phyloP scores from a whole-genome alignment of 2,329 filamentous ascomycete species.

The Ramularia collo-cygni region DNA sequence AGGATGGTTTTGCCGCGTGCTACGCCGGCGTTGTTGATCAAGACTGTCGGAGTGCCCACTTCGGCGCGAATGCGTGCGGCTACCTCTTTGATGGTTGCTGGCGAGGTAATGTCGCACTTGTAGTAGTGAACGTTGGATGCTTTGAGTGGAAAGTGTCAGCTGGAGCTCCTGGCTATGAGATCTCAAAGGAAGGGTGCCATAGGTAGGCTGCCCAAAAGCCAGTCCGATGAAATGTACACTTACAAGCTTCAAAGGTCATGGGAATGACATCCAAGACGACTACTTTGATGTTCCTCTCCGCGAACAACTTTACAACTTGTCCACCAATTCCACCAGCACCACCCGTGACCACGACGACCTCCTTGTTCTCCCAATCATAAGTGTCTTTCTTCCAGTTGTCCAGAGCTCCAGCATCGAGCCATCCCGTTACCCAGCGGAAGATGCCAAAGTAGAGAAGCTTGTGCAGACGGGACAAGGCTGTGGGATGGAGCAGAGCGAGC shows the following conservation, averaged over 20 bases:
- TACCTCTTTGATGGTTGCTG: conserved; percentile 38
- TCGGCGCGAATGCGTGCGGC: conserved; percentile 33
- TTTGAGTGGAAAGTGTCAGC: too few species aligned
- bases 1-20: conserved; percentile 42
- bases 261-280: conserved; percentile 65
- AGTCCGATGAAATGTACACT: background rate
- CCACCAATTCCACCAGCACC: conserved; percentile 68
- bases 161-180: too few species aligned
- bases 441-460: conserved; percentile 43
- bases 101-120: conserved; percentile 42
- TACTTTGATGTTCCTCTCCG: conserved; percentile 58
- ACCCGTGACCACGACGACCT: conserved; percentile 63
- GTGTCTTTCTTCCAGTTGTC: conserved; percentile 48
- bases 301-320: conserved; percentile 58
- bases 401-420: conserved; percentile 44
- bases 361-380: conserved; percentile 62
- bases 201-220: too few species aligned
- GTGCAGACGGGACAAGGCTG: conserved; percentile 47
- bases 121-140: conserved; percentile 13
- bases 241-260: conserved; percentile 43
- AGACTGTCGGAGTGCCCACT: conserved; percentile 38
- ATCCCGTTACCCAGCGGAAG: conserved; percentile 42
- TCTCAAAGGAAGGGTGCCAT: too few species aligned
- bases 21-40: conserved; percentile 46
- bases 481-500: conserved; percentile 44